phyloP scores from a whole-genome alignment of 1,139 yeast genomes.

The Yamadazyma sp. region DNA sequence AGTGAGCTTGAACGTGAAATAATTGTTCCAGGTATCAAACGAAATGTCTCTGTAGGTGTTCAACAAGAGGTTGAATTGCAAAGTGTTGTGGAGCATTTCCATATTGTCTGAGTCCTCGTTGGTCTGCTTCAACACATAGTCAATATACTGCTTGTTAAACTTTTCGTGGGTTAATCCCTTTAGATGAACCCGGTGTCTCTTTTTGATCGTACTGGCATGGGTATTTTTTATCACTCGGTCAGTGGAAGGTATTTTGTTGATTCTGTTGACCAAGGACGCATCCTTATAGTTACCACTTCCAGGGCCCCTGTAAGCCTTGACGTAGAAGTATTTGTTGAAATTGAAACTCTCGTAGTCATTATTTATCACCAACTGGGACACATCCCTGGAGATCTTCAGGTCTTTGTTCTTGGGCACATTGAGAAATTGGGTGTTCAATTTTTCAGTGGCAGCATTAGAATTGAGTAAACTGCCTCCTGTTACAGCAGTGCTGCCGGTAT shows the following conservation, averaged over 20 bases:
- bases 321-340: constrained; percentile 41
- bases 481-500: background rate
- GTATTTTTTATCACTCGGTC: constrained; percentile 17
- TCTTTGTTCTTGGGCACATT: constrained; percentile 12
- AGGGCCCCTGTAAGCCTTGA: constrained; percentile 44
- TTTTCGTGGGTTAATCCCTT: constrained; percentile 42
- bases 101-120: constrained; percentile 38
- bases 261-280: constrained; percentile 41
- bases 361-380: constrained; percentile 37
- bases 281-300: constrained; percentile 51
- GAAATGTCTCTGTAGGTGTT: constrained; percentile 44
- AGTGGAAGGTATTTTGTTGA: constrained; percentile 27
- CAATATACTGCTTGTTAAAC: constrained; percentile 33
- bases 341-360: constrained; percentile 37
- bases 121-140: constrained; percentile 29
- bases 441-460: constrained; percentile 1
- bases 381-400: constrained; percentile 30
- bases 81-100: constrained; percentile 46
- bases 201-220: constrained; percentile 12
- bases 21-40: constrained; percentile 40
- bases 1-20: constrained; percentile 37
- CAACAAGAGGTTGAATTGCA: constrained; percentile 41
- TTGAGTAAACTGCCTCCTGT: constrained; percentile 1
- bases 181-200: constrained; percentile 27
- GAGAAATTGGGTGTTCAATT: constrained; percentile 7